These are phyloP conservation scores for Tricholoma flavovirens DNA, from an alignment of 768 basidiomycete species.

Conservation along the genomic window DNA sequence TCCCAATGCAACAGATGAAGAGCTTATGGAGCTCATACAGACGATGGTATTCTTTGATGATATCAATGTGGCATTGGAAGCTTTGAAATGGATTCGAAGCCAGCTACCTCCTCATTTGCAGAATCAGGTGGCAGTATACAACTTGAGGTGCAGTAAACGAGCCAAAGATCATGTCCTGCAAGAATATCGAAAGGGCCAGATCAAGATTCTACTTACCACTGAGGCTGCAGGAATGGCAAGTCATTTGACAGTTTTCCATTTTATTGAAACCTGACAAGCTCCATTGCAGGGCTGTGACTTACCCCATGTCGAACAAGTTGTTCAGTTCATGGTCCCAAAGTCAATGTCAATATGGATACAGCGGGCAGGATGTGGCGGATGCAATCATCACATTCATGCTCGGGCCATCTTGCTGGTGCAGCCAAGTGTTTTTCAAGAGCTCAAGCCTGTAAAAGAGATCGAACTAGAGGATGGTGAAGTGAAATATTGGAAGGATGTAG, in stretches of 20 bases:
- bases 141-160: conserved; percentile 7
- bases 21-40: conserved; percentile 11
- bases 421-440: conserved; percentile 10
- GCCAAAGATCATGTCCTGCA: conserved; percentile 13
- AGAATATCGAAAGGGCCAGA: conserved; percentile 15
- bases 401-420: conserved; percentile 10
- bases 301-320: conserved; percentile 20
- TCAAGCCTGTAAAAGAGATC: background rate
- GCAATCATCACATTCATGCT: conserved; percentile 1
- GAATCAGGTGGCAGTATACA: conserved; percentile 6
- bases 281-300: conserved; percentile 21
- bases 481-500: conserved; percentile 13
- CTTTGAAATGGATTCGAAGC: conserved; percentile 3
- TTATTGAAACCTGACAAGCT: background rate
- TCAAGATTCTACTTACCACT: conserved; percentile 21
- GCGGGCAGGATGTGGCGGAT: conserved; percentile 15
- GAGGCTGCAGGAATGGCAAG: conserved; percentile 27
- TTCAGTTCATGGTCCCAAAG: conserved; percentile 22
- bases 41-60: conserved; percentile 17
- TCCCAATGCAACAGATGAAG: too few relatives aligned
- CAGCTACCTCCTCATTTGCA: background rate
- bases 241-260: background rate
- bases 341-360: conserved; percentile 20
- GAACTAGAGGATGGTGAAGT: background rate
- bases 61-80: conserved; percentile 7